Percentiles rank a stretch among this genome's conserved stretches.
Evolutionary conservation across 1,284 basidiomycete species (phyloP).

Genomic region (Rhodotorula sp.): DNA sequence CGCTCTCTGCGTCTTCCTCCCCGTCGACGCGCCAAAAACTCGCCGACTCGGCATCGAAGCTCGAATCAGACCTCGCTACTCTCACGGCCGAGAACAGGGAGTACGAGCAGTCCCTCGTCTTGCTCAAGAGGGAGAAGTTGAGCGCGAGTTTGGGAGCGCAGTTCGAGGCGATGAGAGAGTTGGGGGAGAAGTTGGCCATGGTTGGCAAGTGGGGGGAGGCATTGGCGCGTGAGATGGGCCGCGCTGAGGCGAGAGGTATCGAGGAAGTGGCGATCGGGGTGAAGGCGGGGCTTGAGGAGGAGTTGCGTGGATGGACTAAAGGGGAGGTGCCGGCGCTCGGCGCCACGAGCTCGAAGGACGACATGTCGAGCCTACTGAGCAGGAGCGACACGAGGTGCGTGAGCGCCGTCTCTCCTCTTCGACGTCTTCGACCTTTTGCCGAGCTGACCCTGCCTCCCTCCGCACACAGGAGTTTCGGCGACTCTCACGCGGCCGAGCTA

Average conservation of each 20-base stretch:
- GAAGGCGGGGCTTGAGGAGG: constrained; percentile 36
- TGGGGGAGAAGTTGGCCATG: constrained; percentile 45
- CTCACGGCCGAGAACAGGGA: constrained; percentile 30
- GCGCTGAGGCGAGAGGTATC: constrained; percentile 27
- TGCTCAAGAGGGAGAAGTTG: constrained; percentile 43
- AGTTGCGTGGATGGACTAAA: constrained; percentile 24
- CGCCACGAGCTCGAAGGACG: background rate
- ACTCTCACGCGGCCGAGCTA: constrained; percentile 29
- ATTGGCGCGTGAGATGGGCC: constrained; percentile 36
- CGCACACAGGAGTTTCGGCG: constrained; percentile 27
- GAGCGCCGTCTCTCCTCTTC: too few relatives aligned
- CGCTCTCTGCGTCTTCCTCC: too few relatives aligned
- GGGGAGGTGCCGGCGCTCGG: constrained; percentile 18
- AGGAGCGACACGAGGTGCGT: constrained; percentile 30
- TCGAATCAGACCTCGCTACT: constrained; percentile 28
- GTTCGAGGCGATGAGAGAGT: constrained; percentile 40
- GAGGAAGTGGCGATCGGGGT: constrained; percentile 40
- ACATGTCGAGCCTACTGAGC: constrained; percentile 1
- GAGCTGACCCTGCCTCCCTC: background rate
- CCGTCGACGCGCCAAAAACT: constrained; percentile 7
- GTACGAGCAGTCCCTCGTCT: constrained; percentile 32
- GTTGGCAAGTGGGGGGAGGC: constrained; percentile 42
- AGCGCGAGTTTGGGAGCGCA: constrained; percentile 38
- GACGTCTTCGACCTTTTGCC: background rate
- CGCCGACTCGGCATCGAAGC: constrained; percentile 6